Conservation (phyloP, 345 rosid species). For the Mallotus nudiflorus region DNA sequence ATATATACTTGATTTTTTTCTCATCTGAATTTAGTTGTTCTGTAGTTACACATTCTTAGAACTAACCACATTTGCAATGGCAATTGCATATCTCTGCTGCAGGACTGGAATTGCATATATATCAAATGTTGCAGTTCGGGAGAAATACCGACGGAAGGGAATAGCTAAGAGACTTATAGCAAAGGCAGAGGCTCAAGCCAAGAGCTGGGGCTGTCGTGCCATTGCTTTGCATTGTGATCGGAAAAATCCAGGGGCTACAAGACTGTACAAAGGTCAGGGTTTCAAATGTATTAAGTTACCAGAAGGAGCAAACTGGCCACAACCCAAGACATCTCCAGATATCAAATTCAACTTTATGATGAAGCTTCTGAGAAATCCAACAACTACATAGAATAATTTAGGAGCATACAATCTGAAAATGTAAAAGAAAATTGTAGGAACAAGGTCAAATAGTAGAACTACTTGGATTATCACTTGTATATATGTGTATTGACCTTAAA, state of each 20-base stretch:
- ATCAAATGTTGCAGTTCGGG: constrained; percentile 89
- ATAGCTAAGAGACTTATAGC: constrained; percentile 77
- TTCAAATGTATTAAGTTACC: constrained; percentile 71
- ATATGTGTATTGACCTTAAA: neutral
- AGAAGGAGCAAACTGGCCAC: constrained; percentile 82
- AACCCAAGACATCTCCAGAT: constrained; percentile 67
- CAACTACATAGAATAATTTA: constrained; percentile 18
- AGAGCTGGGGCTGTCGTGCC: constrained; percentile 84
- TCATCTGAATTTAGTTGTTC: neutral
- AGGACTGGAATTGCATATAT: constrained; percentile 92
- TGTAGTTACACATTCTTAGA: neutral
- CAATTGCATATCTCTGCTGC: neutral
- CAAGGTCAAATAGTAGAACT: constrained; percentile 11
- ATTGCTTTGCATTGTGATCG: constrained; percentile 82
- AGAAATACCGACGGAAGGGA: constrained; percentile 73
- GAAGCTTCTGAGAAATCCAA: constrained; percentile 65
- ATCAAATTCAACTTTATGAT: constrained; percentile 76
- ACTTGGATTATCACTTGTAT: constrained; percentile 8
- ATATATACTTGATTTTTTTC: no score
- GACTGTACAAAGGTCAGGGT: constrained; percentile 74
- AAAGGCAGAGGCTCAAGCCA: constrained; percentile 82
- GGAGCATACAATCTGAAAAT: neutral
- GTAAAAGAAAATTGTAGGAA: neutral
- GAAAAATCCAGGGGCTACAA: constrained; percentile 66
- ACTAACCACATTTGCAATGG: neutral